Percentiles rank a stretch among this genome's conserved stretches.
Conservation (phyloP, 208 protist species). For the Trypanosoma caninum region DNA sequence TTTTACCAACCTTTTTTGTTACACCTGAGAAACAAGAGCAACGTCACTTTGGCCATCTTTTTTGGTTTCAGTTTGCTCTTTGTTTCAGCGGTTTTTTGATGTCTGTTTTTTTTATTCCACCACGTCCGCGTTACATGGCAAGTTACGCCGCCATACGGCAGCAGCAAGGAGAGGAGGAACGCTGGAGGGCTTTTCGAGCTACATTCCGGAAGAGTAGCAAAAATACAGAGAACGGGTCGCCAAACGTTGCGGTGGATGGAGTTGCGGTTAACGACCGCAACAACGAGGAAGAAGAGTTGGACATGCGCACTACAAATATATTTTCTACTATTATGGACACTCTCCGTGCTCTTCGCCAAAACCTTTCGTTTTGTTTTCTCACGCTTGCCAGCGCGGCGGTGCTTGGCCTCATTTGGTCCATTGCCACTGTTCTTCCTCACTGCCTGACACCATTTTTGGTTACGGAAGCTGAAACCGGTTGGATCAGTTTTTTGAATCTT, state of each 20-base stretch:
- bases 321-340: conserved; percentile 67
- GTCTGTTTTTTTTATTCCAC: conserved; percentile 53
- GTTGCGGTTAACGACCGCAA: not conserved
- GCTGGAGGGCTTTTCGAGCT: conserved; percentile 21
- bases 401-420: conserved; percentile 66
- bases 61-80: conserved; percentile 68
- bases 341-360: conserved; percentile 41
- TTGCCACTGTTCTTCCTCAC: conserved; percentile 74
- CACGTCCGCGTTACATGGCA: conserved; percentile 34
- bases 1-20: conserved; percentile 72
- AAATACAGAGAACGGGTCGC: not conserved
- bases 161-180: conserved; percentile 36
- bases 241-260: not conserved
- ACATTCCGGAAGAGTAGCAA: conserved; percentile 18
- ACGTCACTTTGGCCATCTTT: conserved; percentile 60
- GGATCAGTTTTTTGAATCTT: conserved; percentile 73
- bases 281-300: conserved; percentile 1
- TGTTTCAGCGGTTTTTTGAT: conserved; percentile 33
- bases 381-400: conserved; percentile 50
- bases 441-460: conserved; percentile 64
- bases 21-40: conserved; percentile 37
- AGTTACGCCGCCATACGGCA: conserved; percentile 51
- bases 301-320: conserved; percentile 56
- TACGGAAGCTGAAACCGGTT: conserved; percentile 49
- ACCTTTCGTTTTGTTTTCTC: conserved; percentile 61